phyloP scores from a whole-genome alignment of 169 alveolate genomes.

The Babesia gibsoni region DNA sequence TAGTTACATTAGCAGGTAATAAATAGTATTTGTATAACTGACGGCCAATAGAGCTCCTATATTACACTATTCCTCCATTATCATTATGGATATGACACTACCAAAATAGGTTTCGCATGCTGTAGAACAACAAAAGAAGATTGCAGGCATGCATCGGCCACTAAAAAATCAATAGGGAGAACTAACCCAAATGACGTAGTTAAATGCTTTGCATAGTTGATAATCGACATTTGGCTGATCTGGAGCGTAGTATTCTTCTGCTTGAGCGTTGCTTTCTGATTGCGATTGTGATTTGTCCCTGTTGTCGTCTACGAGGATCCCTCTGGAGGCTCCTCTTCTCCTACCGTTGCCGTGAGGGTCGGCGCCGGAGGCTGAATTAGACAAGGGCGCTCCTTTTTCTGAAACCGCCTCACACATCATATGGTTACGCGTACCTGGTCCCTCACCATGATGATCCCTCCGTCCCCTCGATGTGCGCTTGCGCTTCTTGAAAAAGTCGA shows the following conservation, averaged over 20 bases:
- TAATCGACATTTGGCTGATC: slow-evolving; percentile 23
- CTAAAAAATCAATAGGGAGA: no score
- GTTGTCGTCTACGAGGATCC: slow-evolving; percentile 29
- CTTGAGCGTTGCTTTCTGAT: not conserved
- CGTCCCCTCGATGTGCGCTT: not conserved
- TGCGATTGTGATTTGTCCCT: slow-evolving; percentile 5
- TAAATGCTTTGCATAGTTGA: slow-evolving; percentile 44
- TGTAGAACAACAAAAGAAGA: no score
- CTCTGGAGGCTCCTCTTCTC: slow-evolving; percentile 41
- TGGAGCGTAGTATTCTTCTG: slow-evolving; percentile 43
- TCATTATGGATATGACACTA: no score
- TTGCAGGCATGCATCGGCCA: no score
- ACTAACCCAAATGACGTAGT: slow-evolving; percentile 55
- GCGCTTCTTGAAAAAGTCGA: slow-evolving; percentile 58
- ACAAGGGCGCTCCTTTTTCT: not conserved
- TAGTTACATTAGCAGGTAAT: not conserved
- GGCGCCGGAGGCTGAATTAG: not conserved
- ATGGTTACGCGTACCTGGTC: not conserved
- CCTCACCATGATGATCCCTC: not conserved
- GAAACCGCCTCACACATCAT: not conserved
- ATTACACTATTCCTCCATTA: no score
- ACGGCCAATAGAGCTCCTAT: not conserved
- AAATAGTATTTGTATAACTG: not conserved
- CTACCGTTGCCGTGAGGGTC: slow-evolving; percentile 3
- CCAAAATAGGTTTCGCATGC: no score